Conservation (phyloP, 106 monocot genomes). For the Hemerocallis citrina region DNA sequence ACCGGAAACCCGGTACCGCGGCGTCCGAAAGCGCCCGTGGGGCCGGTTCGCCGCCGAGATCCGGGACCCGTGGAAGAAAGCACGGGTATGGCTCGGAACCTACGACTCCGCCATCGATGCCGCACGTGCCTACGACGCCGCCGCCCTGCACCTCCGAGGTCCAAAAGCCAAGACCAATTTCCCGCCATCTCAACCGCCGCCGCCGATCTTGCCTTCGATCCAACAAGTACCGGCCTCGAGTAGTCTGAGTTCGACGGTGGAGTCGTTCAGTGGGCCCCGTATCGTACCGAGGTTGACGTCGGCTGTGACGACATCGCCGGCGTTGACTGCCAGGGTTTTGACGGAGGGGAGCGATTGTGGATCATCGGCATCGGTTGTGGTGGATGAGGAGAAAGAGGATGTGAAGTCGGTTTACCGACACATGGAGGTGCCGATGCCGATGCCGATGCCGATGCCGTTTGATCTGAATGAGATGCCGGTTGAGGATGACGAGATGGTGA, state of each 20-base stretch:
- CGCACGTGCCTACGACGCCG: constrained; percentile 52
- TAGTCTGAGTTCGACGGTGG: constrained; percentile 29
- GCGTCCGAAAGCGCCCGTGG: constrained; percentile 51
- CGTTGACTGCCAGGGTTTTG: neutral
- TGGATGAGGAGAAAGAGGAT: constrained; percentile 19
- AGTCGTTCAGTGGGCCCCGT: constrained; percentile 28
- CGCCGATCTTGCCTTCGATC: too few relatives aligned
- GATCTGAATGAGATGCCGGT: constrained; percentile 38
- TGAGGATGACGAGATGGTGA: constrained; percentile 10
- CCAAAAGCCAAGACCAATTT: constrained; percentile 61
- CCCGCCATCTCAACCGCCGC: neutral
- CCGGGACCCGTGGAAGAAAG: constrained; percentile 29
- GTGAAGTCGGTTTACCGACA: constrained; percentile 4
- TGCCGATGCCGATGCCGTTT: constrained; percentile 18
- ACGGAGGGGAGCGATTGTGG: constrained; percentile 51
- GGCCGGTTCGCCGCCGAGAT: constrained; percentile 48
- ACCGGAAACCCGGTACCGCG: constrained; percentile 20
- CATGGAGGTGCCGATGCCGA: too few relatives aligned
- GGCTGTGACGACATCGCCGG: neutral
- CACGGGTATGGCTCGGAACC: constrained; percentile 44
- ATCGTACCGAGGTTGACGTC: neutral
- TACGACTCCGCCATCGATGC: constrained; percentile 51
- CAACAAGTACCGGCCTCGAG: constrained; percentile 17
- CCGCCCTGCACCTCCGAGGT: constrained; percentile 41
- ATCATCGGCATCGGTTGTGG: constrained; percentile 48